phyloP scores from a whole-genome alignment of 2,329 filamentous ascomycete species.

The Monascus ruber region DNA sequence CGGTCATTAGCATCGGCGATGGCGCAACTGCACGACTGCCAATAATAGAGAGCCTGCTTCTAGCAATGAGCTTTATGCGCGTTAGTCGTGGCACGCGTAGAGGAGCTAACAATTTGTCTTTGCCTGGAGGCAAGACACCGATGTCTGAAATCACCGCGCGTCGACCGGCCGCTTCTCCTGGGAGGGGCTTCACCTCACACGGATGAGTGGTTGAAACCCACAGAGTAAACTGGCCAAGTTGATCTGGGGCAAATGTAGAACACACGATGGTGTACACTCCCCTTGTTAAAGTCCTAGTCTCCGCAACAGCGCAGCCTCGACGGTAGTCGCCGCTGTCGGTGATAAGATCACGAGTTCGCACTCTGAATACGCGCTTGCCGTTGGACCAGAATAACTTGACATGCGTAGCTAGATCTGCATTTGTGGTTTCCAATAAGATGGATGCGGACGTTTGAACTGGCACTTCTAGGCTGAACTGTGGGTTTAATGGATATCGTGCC shows the following conservation, averaged over 20 bases:
- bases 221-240: constrained; percentile 62
- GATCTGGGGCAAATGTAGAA: constrained; percentile 77
- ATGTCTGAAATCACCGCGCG: constrained; percentile 42
- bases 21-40: constrained; percentile 25
- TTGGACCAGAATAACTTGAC: constrained; percentile 72
- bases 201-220: constrained; percentile 53
- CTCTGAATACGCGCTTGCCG: constrained; percentile 57
- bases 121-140: constrained; percentile 41
- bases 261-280: constrained; percentile 81
- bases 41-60: constrained; percentile 34
- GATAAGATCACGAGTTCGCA: constrained; percentile 65
- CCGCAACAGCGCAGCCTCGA: constrained; percentile 62
- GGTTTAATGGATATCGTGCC: constrained; percentile 69
- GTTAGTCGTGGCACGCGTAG: constrained; percentile 46
- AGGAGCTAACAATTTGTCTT: constrained; percentile 44
- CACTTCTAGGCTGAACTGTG: constrained; percentile 61
- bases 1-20: constrained; percentile 53
- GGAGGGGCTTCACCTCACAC: constrained; percentile 49
- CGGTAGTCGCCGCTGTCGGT: constrained; percentile 82
- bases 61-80: constrained; percentile 46
- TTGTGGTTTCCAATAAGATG: constrained; percentile 59
- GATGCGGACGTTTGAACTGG: constrained; percentile 52
- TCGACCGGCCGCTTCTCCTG: constrained; percentile 63
- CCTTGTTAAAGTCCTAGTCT: constrained; percentile 48
- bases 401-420: constrained; percentile 62